phyloP scores from a whole-genome alignment of 176 grass and related monocot species.

The Olyra latifolia region DNA sequence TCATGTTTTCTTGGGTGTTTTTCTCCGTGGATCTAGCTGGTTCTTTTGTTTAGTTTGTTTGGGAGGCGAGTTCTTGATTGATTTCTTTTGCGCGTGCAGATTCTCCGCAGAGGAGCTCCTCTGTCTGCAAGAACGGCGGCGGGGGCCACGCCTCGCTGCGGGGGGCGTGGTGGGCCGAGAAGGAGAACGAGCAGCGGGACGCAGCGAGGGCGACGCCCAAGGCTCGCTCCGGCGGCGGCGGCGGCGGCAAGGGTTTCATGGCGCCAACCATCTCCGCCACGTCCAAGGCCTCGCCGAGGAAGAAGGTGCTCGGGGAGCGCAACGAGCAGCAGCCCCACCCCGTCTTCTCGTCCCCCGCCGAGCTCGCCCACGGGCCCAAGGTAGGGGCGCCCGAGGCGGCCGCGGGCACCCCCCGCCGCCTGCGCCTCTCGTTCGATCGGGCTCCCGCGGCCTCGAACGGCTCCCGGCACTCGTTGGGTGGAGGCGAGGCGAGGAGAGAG shows the following conservation, averaged over 20 bases:
- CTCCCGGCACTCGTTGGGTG: neutral
- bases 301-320: constrained; percentile 65
- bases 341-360: constrained; percentile 11
- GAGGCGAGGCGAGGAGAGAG: neutral
- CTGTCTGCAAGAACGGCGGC: constrained; percentile 31
- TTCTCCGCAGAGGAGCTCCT: constrained; percentile 40
- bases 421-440: constrained; percentile 33
- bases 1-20: neutral
- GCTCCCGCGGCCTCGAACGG: neutral
- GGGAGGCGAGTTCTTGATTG: too few relatives aligned
- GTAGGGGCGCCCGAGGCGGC: neutral
- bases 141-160: constrained; percentile 29
- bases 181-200: constrained; percentile 68
- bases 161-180: constrained; percentile 29
- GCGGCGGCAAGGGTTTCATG: constrained; percentile 76
- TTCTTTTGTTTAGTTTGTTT: neutral
- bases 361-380: constrained; percentile 31
- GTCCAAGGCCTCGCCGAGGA: constrained; percentile 70
- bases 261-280: constrained; percentile 86
- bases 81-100: constrained; percentile 4
- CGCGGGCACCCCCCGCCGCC: neutral
- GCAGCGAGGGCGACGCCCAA: constrained; percentile 17
- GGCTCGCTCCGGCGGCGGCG: neutral
- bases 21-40: neutral
- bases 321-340: constrained; percentile 42